phyloP scores from a whole-genome alignment of 2,329 filamentous ascomycete genomes.

The Epichloe baconii region DNA sequence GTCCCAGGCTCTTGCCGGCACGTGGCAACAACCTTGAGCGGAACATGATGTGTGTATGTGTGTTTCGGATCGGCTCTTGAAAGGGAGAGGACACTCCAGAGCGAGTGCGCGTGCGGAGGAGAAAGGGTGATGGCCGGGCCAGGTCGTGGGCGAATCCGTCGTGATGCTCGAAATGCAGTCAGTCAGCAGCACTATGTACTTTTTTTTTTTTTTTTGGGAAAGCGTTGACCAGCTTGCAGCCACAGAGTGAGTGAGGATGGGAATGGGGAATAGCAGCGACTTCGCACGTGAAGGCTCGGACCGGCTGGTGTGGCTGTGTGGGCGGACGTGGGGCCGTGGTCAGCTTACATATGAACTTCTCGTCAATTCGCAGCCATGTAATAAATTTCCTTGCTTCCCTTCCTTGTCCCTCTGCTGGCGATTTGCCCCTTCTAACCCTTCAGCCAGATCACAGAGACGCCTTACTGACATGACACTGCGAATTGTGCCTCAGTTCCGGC shows the following conservation, averaged over 20 bases:
- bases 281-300: too few species aligned
- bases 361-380: too few species aligned
- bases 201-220: not conserved
- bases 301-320: too few species aligned
- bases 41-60: constrained; percentile 27
- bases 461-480: not conserved
- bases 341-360: too few species aligned
- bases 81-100: not conserved
- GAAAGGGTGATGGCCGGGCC: not conserved
- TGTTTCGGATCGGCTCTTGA: not conserved
- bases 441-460: too few species aligned
- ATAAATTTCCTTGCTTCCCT: too few species aligned
- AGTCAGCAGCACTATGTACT: not conserved
- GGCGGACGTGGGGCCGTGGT: too few species aligned
- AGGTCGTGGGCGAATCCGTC: not conserved
- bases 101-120: not conserved
- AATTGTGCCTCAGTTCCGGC: not conserved
- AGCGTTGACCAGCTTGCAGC: too few species aligned
- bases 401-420: too few species aligned
- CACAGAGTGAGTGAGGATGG: too few species aligned
- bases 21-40: constrained; percentile 40
- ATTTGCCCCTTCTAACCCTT: too few species aligned
- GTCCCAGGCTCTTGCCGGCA: constrained; percentile 23
- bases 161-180: not conserved
- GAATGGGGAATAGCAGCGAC: too few species aligned